Evolutionary conservation across 768 basidiomycete species (phyloP), one percentile per base, ranked within the genome.

Genomic region (Cyclocybe cylindracea): DNA sequence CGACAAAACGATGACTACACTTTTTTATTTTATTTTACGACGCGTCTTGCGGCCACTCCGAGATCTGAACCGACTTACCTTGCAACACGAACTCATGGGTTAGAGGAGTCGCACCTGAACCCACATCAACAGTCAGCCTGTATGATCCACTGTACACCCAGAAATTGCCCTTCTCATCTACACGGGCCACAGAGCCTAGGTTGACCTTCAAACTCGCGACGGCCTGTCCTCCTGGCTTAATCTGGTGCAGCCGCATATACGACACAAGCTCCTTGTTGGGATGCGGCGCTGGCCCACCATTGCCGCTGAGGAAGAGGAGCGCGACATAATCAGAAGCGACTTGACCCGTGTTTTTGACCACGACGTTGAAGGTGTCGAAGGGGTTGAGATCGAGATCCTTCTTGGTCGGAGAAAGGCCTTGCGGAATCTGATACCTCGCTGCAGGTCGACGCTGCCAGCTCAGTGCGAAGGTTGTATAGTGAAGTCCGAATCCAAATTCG

Each of bases 241-340:
- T 67, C 3, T 57, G 44, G 42, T 67, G 65, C 8, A 69, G 46
- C 16, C 81, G 78, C 11, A 71, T 67, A 61, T 81, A 85, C 2
- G 76, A 66, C 6, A 80, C 69, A 43, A 84, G 76, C 53, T 73
- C 64, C 62, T 83, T 82, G 48, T 78, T 78, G 16, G 80, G 81
- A 47, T 70, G 71, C 1, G 82, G 82, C 11, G 73, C 59, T 2
- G 80, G 79, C 2, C 82, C 82, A 19, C 69, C 73, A 4, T 69
- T 70, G 19, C 76, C 74, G 43, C 71, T 76, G 51, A 76, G 61
- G 66, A 83, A 85, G 10, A 82, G 66, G 46, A 83, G 70, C 7
- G 79, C 73, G 18, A 80, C 78, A 57, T 80, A 83, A 64, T 85
- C 82, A 9, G 81, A 84, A 0, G 75, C 64, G 10, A 70, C 65